phyloP scores from a whole-genome alignment of 1,139 yeast genomes.

The Suhomyces bribrorum region DNA sequence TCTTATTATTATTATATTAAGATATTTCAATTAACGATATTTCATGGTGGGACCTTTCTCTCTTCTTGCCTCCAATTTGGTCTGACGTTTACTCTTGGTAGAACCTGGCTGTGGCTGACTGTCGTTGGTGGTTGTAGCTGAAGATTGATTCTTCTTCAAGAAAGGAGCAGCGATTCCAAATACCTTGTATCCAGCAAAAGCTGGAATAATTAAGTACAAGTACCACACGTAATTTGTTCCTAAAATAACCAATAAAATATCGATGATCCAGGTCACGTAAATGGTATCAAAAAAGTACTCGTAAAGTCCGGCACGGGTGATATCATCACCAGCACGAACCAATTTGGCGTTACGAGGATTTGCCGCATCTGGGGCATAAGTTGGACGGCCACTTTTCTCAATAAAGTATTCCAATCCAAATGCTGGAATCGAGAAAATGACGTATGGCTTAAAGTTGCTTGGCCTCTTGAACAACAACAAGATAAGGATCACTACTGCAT shows the following conservation, averaged over 20 bases:
- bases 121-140: constrained; percentile 14
- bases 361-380: constrained; percentile 40
- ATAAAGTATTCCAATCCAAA: constrained; percentile 54
- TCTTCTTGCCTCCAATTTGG: constrained; percentile 47
- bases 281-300: constrained; percentile 78
- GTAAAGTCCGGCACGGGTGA: constrained; percentile 64
- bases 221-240: constrained; percentile 68
- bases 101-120: constrained; percentile 17
- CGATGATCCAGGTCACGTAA: constrained; percentile 67
- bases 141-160: constrained; percentile 16
- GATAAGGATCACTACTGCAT: constrained; percentile 40
- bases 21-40: constrained; percentile 15
- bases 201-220: constrained; percentile 47
- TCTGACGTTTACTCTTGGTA: constrained; percentile 49
- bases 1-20: too few relatives aligned
- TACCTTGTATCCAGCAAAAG: constrained; percentile 57
- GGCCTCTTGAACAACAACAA: constrained; percentile 58
- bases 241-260: constrained; percentile 52
- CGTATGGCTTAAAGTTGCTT: constrained; percentile 45
- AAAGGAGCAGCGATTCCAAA: constrained; percentile 29
- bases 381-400: constrained; percentile 70
- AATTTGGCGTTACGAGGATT: constrained; percentile 35
- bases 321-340: constrained; percentile 62
- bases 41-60: constrained; percentile 36
- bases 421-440: constrained; percentile 62